Conservation (phyloP, 257 asterid species). For the Solanum corneliomulleri region DNA sequence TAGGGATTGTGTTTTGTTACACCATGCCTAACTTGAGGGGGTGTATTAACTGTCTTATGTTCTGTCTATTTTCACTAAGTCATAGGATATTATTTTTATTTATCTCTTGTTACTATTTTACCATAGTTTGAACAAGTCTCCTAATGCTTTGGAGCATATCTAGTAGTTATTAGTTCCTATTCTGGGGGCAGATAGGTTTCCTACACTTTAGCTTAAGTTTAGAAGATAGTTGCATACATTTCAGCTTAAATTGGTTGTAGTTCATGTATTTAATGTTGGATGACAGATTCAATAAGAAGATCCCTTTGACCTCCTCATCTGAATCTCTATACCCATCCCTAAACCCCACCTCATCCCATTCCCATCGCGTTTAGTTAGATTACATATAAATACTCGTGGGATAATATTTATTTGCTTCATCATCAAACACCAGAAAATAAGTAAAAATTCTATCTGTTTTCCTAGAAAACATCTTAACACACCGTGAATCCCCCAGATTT, state of each 20-base stretch:
- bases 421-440: background rate
- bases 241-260: background rate
- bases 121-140: background rate
- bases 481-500: background rate
- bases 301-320: background rate
- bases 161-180: background rate
- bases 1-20: background rate
- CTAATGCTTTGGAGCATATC: background rate
- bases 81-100: background rate
- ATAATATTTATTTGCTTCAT: background rate
- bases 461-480: background rate
- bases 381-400: background rate
- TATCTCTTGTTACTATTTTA: background rate
- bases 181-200: background rate
- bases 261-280: background rate
- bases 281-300: background rate
- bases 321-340: background rate
- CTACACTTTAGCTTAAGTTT: background rate
- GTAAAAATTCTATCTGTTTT: background rate
- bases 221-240: background rate
- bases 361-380: background rate
- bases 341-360: background rate
- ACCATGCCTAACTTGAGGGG: background rate
- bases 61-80: background rate
- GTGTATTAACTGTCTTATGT: background rate